Percentiles rank a stretch among this genome's conserved stretches.
These are phyloP conservation scores for Ceriops zippeliana DNA, from an alignment of 345 rosid genomes.

Conservation along the genomic window DNA sequence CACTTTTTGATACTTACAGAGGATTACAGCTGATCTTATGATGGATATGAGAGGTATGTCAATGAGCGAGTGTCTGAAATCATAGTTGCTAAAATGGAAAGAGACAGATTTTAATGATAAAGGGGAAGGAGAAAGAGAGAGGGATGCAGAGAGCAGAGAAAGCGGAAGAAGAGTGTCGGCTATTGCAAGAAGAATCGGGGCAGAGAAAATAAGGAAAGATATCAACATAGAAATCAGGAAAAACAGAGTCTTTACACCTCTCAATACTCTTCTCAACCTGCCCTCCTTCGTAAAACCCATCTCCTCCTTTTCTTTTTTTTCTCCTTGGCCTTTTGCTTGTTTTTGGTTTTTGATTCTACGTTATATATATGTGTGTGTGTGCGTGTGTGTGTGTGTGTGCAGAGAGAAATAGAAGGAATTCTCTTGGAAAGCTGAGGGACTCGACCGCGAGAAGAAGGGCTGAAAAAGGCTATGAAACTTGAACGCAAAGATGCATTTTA, in stretches of 20 bases:
- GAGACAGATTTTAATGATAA: constrained; percentile 27
- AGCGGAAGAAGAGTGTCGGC: constrained; percentile 82
- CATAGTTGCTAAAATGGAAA: constrained; percentile 43
- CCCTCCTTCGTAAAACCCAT: constrained; percentile 81
- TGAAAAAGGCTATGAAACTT: neutral
- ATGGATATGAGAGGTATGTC: constrained; percentile 79
- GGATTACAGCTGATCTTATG: constrained; percentile 72
- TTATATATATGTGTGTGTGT: constrained; percentile 1
- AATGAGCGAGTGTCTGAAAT: constrained; percentile 74
- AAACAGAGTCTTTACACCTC: constrained; percentile 69
- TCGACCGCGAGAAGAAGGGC: neutral
- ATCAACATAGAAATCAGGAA: constrained; percentile 66
- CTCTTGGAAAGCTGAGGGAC: neutral
- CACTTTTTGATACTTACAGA: constrained; percentile 51
- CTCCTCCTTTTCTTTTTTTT: neutral
- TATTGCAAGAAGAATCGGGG: constrained; percentile 69
- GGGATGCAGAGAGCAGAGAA: constrained; percentile 68
- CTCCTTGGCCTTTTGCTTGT: no score
- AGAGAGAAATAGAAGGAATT: neutral
- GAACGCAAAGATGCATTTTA: neutral
- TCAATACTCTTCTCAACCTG: constrained; percentile 36
- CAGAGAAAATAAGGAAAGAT: constrained; percentile 77
- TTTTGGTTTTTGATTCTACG: neutral
- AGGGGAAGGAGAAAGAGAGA: constrained; percentile 28
- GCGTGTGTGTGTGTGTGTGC: neutral